Evolutionary conservation across 352 stramenopile genomes (phyloP), one percentile per base, ranked within the genome.

Genomic region (Phytophthora citrophthora): DNA sequence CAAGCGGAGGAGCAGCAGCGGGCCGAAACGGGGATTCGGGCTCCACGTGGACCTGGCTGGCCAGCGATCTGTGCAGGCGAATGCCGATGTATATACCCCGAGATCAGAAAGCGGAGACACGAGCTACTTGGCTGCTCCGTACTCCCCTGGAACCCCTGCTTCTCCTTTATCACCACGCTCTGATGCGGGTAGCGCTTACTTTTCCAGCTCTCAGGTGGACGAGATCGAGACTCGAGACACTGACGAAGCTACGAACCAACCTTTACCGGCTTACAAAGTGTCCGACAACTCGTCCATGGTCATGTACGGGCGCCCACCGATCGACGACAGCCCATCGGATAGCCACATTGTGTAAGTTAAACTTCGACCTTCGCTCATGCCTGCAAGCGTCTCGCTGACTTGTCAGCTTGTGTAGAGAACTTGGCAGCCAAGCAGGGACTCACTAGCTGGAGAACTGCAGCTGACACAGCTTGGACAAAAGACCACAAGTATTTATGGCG

Each of bases 131-230:
- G 54, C 70, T 1, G 84, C 78, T 27, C 84, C 84, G 5, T 61
- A 79, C 49, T 87, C 72, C 27, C 72, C 72, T 49, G 65, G 44
- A 20, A 74, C 68, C 15, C 61, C 65, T 36, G 54, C 29, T 38
- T 81, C 80, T 20, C 78, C 74, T 7, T 60, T 72, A 44, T 89
- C 81, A 34, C 78, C 76, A 27, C 76, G 81, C 12, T 93, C 83
- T 20, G 80, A 86, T 43, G 70, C 74, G 0, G 74, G 72, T 26
- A 91, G 80, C 45, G 82, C 80, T 27, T 90, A 91, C 54, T 77
- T 76, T 61, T 89, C 82, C 23, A 72, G 49, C 44, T 74, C 70
- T 24, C 53, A 67, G 24, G 50, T 62, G 11, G 80, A 89, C 20
- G 61, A 84, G 18, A 83, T 61, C 5, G 77, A 87, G 46, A 57